Evolutionary conservation across 805 yeast genomes (phyloP).

Genomic region (Lipomyces chichibuensis): DNA sequence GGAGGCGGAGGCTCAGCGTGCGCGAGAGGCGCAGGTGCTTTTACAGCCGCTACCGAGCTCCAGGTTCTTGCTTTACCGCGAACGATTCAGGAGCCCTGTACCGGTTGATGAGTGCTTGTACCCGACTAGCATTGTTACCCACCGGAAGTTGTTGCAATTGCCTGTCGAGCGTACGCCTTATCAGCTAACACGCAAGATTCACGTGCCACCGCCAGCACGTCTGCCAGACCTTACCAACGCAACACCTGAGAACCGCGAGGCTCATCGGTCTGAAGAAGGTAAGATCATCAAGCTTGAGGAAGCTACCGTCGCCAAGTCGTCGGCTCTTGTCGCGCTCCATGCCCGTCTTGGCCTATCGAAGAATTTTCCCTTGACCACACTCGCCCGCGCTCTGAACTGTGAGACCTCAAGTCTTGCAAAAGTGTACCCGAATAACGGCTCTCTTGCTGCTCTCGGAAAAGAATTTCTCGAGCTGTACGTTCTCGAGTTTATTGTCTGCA

Average conservation of each 20-base stretch:
- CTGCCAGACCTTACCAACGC: not conserved
- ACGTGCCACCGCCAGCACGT: not conserved
- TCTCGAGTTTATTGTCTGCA: constrained; percentile 69
- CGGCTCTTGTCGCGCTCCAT: constrained; percentile 78
- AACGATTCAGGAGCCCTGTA: not conserved
- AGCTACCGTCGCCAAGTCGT: constrained; percentile 39
- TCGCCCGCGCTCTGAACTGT: constrained; percentile 81
- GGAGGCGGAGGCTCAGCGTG: not conserved
- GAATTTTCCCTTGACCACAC: constrained; percentile 60
- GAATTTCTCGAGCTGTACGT: constrained; percentile 74
- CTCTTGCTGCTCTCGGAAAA: constrained; percentile 81
- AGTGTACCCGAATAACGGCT: constrained; percentile 70
- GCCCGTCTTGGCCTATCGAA: constrained; percentile 69
- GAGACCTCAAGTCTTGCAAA: constrained; percentile 45
- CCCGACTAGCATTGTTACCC: not conserved
- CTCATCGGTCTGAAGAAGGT: not conserved
- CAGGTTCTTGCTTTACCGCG: not conserved
- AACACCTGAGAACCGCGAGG: not conserved
- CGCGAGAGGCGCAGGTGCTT: not conserved
- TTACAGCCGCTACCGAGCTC: not conserved
- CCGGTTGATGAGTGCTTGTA: not conserved
- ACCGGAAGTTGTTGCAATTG: not conserved
- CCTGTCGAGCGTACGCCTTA: not conserved
- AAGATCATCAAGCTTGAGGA: not conserved
- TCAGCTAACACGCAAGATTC: not conserved